Evolutionary conservation across 2,329 filamentous ascomycete species (phyloP).

Genomic region (Berkeleyomyces basicola): DNA sequence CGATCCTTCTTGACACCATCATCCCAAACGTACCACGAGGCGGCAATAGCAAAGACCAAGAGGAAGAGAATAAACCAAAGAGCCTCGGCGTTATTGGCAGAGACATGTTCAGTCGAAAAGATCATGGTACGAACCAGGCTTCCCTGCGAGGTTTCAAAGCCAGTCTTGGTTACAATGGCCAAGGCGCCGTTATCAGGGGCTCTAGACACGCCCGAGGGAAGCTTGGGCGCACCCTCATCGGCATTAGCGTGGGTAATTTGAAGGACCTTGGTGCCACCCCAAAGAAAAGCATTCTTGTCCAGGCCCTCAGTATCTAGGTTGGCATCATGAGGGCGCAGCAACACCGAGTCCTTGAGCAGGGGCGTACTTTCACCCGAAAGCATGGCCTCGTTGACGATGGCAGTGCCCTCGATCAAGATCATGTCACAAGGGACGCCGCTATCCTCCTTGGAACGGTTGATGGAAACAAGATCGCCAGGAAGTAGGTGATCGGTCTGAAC

Average conservation of each 20-base stretch:
- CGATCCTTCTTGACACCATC: slow-evolving; percentile 89
- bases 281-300: slow-evolving; percentile 93
- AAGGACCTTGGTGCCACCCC: slow-evolving; percentile 92
- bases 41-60: slow-evolving; percentile 86
- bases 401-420: slow-evolving; percentile 82
- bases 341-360: slow-evolving; percentile 86
- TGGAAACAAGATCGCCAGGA: slow-evolving; percentile 84
- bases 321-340: slow-evolving; percentile 70
- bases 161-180: slow-evolving; percentile 90
- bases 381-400: slow-evolving; percentile 99
- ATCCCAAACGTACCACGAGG: slow-evolving; percentile 98
- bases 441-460: slow-evolving; percentile 88
- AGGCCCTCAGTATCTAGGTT: slow-evolving; percentile 72
- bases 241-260: slow-evolving; percentile 80
- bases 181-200: slow-evolving; percentile 88
- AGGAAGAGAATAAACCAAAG: slow-evolving; percentile 97
- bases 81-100: slow-evolving; percentile 93
- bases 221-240: slow-evolving; percentile 54
- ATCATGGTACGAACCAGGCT: slow-evolving; percentile 98
- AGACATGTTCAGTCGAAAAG: slow-evolving; percentile 95
- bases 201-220: slow-evolving; percentile 60
- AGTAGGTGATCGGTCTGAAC: slow-evolving; percentile 80
- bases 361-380: slow-evolving; percentile 95
- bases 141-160: slow-evolving; percentile 96
- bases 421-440: slow-evolving; percentile 95